Conservation (phyloP, 202 grass and related monocot species). For the Schoenoplectus tabernaemontani region DNA sequence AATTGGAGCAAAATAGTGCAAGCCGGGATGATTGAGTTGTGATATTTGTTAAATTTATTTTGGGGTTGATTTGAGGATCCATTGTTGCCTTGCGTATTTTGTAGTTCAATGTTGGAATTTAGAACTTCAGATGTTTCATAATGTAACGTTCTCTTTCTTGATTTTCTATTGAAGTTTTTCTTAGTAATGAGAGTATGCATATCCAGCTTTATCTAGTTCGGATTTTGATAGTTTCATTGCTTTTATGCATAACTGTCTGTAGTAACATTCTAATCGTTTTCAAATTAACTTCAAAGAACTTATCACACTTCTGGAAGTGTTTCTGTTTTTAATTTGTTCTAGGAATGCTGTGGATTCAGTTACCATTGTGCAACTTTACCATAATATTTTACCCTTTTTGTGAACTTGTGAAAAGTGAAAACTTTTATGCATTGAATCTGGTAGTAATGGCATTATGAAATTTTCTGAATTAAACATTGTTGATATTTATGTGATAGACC, state of each 20-base stretch:
- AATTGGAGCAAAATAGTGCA: not conserved
- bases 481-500: not conserved
- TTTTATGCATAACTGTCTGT: not conserved
- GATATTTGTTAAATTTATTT: not conserved
- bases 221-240: not conserved
- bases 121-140: too few species aligned
- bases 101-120: not conserved
- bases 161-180: too few species aligned
- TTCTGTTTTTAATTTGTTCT: not conserved
- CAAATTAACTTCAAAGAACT: not conserved
- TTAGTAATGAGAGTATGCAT: too few species aligned
- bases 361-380: not conserved
- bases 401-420: not conserved
- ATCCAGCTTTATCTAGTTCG: not conserved
- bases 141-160: too few species aligned
- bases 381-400: not conserved
- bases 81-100: not conserved
- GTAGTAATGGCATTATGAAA: not conserved
- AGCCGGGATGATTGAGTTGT: not conserved
- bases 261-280: not conserved
- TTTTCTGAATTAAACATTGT: not conserved
- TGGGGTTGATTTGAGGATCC: constrained; percentile 7
- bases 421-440: not conserved
- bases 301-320: not conserved
- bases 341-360: not conserved